A percentile compares a stretch with the other conserved stretches of the same genome.
These are phyloP conservation scores for Komagataella populi DNA, from an alignment of 805 yeast species.

Conservation along the genomic window DNA sequence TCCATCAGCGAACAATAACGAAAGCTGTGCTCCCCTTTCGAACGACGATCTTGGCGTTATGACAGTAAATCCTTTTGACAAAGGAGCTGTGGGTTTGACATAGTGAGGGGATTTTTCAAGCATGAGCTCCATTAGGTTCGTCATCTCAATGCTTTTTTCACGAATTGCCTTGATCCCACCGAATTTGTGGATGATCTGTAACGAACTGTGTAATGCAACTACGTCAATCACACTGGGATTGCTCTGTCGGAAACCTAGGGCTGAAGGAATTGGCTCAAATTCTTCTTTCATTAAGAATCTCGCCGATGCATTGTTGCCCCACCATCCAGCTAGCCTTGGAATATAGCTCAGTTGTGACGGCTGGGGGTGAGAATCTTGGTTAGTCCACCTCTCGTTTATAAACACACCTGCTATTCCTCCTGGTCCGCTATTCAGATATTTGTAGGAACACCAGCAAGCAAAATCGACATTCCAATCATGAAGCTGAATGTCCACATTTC, in stretches of 20 bases:
- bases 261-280: conserved; percentile 75
- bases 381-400: conserved; percentile 38
- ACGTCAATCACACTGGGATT: conserved; percentile 84
- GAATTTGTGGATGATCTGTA: conserved; percentile 40
- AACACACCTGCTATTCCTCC: conserved; percentile 86
- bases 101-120: conserved; percentile 35
- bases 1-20: conserved; percentile 45
- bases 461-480: conserved; percentile 91
- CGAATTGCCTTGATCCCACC: conserved; percentile 57
- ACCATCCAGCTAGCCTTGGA: conserved; percentile 91
- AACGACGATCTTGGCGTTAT: conserved; percentile 52
- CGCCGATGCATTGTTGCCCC: conserved; percentile 70
- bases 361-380: conserved; percentile 1
- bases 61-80: conserved; percentile 39
- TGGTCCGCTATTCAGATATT: conserved; percentile 85
- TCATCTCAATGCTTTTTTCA: conserved; percentile 40
- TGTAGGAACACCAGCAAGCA: conserved; percentile 92
- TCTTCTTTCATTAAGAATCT: conserved; percentile 71
- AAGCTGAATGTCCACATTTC: conserved; percentile 62
- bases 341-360: conserved; percentile 15
- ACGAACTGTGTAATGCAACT: conserved; percentile 54
- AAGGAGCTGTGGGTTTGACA: neutral
- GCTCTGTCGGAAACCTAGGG: conserved; percentile 79
- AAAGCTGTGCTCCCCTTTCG: conserved; percentile 73
- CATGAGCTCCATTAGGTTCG: conserved; percentile 36